Percentiles rank a stretch among this genome's conserved stretches.
phyloP scores from a whole-genome alignment of 2,329 filamentous ascomycete genomes.

The Cladobotryum protrusum region DNA sequence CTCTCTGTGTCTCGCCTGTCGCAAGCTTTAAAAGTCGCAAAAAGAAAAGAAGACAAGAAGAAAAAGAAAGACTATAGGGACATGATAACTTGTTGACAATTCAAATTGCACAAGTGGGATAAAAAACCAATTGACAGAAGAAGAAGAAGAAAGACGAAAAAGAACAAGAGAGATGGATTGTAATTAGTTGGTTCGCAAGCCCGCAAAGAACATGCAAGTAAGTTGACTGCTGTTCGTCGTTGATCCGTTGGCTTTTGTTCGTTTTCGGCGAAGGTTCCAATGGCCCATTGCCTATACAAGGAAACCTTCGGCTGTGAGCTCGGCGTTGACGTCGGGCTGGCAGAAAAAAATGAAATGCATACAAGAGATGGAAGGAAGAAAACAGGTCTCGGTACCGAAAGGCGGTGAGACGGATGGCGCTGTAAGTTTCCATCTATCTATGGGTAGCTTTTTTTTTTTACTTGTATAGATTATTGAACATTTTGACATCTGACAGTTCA shows the following conservation, averaged over 20 bases:
- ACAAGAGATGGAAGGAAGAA: too few relatives aligned
- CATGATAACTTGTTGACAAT: too few relatives aligned
- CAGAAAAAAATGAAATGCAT: neutral
- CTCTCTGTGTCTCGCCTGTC: too few relatives aligned
- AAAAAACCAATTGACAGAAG: neutral
- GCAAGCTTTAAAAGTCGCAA: too few relatives aligned
- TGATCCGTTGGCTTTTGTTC: too few relatives aligned
- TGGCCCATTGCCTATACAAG: neutral
- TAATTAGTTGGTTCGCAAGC: neutral
- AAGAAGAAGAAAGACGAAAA: neutral
- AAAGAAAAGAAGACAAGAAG: too few relatives aligned
- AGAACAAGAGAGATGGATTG: neutral
- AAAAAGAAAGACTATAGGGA: too few relatives aligned
- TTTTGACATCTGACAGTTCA: too few relatives aligned
- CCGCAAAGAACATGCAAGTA: too few relatives aligned
- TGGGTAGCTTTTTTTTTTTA: neutral
- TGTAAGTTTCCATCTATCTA: neutral
- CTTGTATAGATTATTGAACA: too few relatives aligned
- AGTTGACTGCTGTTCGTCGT: too few relatives aligned
- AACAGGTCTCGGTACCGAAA: neutral
- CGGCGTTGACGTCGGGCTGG: constrained; percentile 6
- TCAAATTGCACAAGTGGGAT: too few relatives aligned
- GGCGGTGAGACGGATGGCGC: constrained; percentile 1
- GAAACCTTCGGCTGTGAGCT: neutral
- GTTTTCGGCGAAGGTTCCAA: neutral